Percentiles rank a stretch among this genome's conserved stretches.
phyloP scores from a whole-genome alignment of 2,329 filamentous ascomycete genomes.

The Penicillium sp. region DNA sequence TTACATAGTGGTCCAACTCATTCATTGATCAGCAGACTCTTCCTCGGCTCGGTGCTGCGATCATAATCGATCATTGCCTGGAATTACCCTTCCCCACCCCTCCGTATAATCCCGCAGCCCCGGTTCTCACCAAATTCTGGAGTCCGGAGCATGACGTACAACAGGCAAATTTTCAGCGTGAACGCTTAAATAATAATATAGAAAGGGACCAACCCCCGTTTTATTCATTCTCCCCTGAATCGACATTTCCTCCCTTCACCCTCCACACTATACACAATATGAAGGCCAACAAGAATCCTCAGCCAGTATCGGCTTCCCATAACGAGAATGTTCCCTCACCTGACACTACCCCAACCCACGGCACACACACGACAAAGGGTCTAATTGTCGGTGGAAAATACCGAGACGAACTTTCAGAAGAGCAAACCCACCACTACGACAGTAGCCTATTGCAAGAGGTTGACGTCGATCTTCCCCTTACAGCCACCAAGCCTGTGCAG shows the following conservation, averaged over 20 bases:
- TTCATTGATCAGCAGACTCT: conserved; percentile 2
- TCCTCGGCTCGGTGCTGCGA: conserved; percentile 7
- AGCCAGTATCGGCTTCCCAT: conserved; percentile 27
- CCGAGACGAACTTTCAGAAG: conserved; percentile 24
- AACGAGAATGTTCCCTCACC: conserved; percentile 21
- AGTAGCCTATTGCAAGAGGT: conserved; percentile 37
- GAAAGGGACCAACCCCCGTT: neutral
- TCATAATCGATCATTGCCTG: conserved; percentile 1
- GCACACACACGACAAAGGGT: conserved; percentile 8
- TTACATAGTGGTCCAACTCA: neutral
- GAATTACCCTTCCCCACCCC: conserved; percentile 13
- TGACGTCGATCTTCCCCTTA: conserved; percentile 52
- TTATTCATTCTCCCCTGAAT: neutral
- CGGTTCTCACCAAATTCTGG: conserved; percentile 19
- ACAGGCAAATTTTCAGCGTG: neutral
- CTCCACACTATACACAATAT: conserved; percentile 14
- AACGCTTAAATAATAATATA: neutral
- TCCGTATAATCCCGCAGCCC: conserved; percentile 18
- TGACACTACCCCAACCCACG: neutral
- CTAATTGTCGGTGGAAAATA: conserved; percentile 32
- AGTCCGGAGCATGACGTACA: conserved; percentile 21
- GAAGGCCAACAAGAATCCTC: conserved; percentile 25
- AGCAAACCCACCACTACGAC: conserved; percentile 19
- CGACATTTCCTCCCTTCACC: neutral
- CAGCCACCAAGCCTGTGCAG: conserved; percentile 44